Evolutionary conservation across 2,329 filamentous ascomycete genomes (phyloP).

Genomic region (Curvularia verruculosa): DNA sequence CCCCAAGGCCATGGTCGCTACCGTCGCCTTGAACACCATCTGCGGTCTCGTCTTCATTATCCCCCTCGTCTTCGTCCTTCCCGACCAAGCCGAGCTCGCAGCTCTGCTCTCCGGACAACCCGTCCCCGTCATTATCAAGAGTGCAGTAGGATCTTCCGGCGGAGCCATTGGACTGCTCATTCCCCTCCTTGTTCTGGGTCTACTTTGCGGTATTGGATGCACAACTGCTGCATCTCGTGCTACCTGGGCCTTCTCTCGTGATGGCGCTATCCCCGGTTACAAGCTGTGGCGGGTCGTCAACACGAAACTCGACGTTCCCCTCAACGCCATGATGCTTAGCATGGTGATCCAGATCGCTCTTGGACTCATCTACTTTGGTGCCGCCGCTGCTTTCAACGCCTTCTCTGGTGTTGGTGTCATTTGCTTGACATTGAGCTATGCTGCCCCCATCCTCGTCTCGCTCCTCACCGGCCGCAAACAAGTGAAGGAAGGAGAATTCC

Average conservation of each 20-base stretch:
- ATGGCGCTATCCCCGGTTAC: slow-evolving; percentile 71
- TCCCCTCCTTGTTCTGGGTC: slow-evolving; percentile 68
- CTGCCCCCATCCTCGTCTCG: slow-evolving; percentile 69
- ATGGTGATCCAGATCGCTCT: slow-evolving; percentile 69
- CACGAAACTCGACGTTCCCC: slow-evolving; percentile 65
- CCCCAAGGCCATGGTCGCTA: slow-evolving; percentile 73
- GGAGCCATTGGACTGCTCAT: slow-evolving; percentile 68
- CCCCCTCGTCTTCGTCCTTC: slow-evolving; percentile 71
- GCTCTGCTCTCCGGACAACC: slow-evolving; percentile 65
- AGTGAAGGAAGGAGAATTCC: slow-evolving; percentile 63
- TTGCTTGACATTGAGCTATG: slow-evolving; percentile 71
- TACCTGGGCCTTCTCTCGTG: slow-evolving; percentile 73
- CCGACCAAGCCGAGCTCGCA: slow-evolving; percentile 63
- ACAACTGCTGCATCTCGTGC: slow-evolving; percentile 71
- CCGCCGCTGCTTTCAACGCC: slow-evolving; percentile 71
- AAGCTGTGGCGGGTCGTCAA: slow-evolving; percentile 66
- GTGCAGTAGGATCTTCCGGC: slow-evolving; percentile 65
- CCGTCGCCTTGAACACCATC: slow-evolving; percentile 69
- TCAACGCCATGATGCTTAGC: slow-evolving; percentile 75
- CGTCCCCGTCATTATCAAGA: slow-evolving; percentile 67
- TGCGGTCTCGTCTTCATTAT: slow-evolving; percentile 72
- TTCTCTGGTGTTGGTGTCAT: slow-evolving; percentile 75
- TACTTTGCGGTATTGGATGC: slow-evolving; percentile 72
- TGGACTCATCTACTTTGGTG: slow-evolving; percentile 72
- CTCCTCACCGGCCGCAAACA: slow-evolving; percentile 66